Evolutionary conservation across 2,329 filamentous ascomycete species (phyloP), one percentile per base, ranked within the genome.

Genomic region (Xylaria sp.): DNA sequence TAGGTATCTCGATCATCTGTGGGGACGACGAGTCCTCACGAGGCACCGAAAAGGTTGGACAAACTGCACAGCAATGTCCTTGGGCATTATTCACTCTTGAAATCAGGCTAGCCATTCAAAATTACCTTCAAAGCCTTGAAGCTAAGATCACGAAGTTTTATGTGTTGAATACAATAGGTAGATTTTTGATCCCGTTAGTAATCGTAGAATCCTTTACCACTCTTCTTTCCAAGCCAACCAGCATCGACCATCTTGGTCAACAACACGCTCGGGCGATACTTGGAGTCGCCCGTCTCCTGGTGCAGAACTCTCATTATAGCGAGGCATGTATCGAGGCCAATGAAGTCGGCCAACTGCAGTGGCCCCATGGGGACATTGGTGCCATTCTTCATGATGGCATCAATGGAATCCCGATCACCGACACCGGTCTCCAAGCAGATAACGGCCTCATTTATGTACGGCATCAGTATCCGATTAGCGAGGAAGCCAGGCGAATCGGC

Each of bases 341-440:
- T 98, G 78, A 99, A 99, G 81, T 99, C 96, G 2, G 96, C 96
- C 76, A 99, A 83, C 77, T 94, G 91, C 73, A 99, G 85, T 10
- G 96, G 96, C 0, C 96, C 96, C 96, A 99, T 99, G 28, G 96
- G 96, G 50, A 99, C 96, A 78, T 97, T 97, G 25, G 96, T 99
- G 56, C 96, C 96, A 76, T 98, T 98, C 88, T 97, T 98, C 96
- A 99, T 99, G 76, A 99, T 99, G 73, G 88, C 91, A 79, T 99
- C 96, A 73, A 99, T 99, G 72, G 95, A 92, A 78, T 98, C 94
- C 75, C 92, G 91, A 72, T 89, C 88, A 20, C 96, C 96, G 0
- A 99, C 90, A 2, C 93, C 93, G 0, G 96, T 98, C 83, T 99
- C 96, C 15, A 99, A 86, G 81, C 96, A 99, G 73, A 97, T 95